Base-by-base conservation (phyloP, 164 flowering plant species). In the Taxillus chinensis region DNA sequence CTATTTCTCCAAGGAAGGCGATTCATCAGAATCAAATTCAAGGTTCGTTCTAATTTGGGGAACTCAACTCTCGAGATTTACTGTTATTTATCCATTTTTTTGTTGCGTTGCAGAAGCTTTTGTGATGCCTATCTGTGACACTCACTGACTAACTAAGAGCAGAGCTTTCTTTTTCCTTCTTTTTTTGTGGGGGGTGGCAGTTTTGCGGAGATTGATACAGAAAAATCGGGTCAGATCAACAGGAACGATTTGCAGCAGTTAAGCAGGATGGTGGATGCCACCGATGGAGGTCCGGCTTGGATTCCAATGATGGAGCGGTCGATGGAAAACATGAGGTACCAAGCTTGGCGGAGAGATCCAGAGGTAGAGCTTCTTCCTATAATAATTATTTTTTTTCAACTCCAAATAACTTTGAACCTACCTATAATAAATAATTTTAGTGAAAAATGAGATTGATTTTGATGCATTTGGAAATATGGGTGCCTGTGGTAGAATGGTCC, bases 231-330 rank as follows among this genome's bases (percentile, higher is more conserved):
- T 37, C 64, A 55, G 53, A 78, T 87, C 45, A 74, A 71, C 3
- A 70, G 62, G 9, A 85, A 80, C 59, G 96, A 90, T 78, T 67
- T 90, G 9, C 71, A 73, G 42, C 76, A 87, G 68, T 64, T 90
- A 40, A 63, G 64, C 64, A 52, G 69, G 60, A 82, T 86, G 59
- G 87, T 81, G 41, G 88, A 83, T 74, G 78, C 75, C 68, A 87
- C 66, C 60, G 98, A 89, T 71, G 96, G 89, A 17, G 98, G 98
- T 54, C 92, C 89, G 14, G 58, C 85, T 39, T 91, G 98, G 98
- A 78, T 73, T 46, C 79, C 70, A 3, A 80, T 89, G 92, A 86
- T 92, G 96, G 86, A 89, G 45, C 79, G 79, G 11, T 77, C 92
- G n/a, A 76, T 82, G 0, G 65, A 85, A 0, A 81, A 54, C 55